phyloP scores from a whole-genome alignment of 345 rosid genomes.

The Orychophragmus violaceus region DNA sequence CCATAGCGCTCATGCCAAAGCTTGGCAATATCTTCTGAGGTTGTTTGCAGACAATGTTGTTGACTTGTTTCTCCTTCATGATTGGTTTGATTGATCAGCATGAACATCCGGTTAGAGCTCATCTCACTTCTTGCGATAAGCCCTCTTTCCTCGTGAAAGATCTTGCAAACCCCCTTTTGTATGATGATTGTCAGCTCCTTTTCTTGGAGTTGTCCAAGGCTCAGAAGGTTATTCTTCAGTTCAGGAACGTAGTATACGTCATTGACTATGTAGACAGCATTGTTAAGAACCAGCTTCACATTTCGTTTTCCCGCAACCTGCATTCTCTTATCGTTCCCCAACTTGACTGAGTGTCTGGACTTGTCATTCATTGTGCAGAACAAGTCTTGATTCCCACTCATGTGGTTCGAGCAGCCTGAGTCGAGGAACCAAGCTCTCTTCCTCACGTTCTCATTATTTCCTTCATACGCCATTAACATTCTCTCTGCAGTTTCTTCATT shows the following conservation, averaged over 20 bases:
- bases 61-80: rapidly evolving
- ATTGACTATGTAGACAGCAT: not conserved
- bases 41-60: not conserved
- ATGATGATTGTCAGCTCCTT: not conserved
- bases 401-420: not conserved
- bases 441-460: not conserved
- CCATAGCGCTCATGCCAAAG: not conserved
- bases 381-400: not conserved
- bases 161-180: not conserved
- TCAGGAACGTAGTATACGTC: not conserved
- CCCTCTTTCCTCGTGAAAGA: not conserved
- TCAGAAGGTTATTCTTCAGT: not conserved
- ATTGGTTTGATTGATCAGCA: not conserved
- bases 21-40: not conserved
- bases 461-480: no score
- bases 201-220: not conserved
- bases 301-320: not conserved
- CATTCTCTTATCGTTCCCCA: not conserved
- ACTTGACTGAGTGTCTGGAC: not conserved
- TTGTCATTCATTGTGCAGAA: not conserved
- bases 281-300: not conserved
- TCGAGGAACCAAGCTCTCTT: no score
- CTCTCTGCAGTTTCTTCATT: not conserved
- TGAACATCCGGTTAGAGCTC: not conserved
- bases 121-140: not conserved